A percentile compares a stretch with the other conserved stretches of the same genome.
These are phyloP conservation scores for Litsea cubeba DNA, from an alignment of 164 flowering plant species.

Conservation along the genomic window DNA sequence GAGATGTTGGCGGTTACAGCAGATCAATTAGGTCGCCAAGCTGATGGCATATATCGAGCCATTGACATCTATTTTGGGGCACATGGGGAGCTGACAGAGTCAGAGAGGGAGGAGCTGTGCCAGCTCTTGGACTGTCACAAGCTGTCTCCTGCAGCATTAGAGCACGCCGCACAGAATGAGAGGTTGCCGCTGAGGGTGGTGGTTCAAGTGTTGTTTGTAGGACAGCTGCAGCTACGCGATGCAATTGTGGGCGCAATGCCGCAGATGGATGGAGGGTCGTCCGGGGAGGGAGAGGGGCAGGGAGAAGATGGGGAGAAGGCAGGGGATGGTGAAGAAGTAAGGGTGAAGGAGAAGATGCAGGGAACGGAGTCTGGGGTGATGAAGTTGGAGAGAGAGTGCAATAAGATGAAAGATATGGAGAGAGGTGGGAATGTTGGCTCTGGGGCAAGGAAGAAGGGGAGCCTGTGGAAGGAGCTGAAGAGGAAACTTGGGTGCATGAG, in stretches of 20 bases:
- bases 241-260: slow-evolving; percentile 24
- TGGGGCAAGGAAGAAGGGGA: slow-evolving; percentile 50
- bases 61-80: slow-evolving; percentile 52
- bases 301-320: slow-evolving; percentile 13
- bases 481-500: slow-evolving; percentile 66
- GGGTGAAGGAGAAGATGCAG: slow-evolving; percentile 33
- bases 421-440: not conserved
- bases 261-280: slow-evolving; percentile 14
- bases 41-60: slow-evolving; percentile 68
- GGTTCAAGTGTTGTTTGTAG: slow-evolving; percentile 56
- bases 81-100: slow-evolving; percentile 50
- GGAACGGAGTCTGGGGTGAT: not conserved
- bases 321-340: slow-evolving; percentile 15
- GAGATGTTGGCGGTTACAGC: slow-evolving; percentile 41
- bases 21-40: slow-evolving; percentile 21
- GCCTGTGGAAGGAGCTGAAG: slow-evolving; percentile 67
- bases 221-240: slow-evolving; percentile 56
- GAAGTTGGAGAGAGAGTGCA: slow-evolving; percentile 1
- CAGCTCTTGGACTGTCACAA: slow-evolving; percentile 51
- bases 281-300: slow-evolving; percentile 4
- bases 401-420: slow-evolving; percentile 26
- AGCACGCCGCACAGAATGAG: slow-evolving; percentile 68
- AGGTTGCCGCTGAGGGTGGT: slow-evolving; percentile 55
- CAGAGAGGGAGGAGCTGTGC: slow-evolving; percentile 64
- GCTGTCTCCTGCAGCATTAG: slow-evolving; percentile 53